Base-by-base conservation (phyloP, 345 rosid species). In the Dipteronia sinensis region DNA sequence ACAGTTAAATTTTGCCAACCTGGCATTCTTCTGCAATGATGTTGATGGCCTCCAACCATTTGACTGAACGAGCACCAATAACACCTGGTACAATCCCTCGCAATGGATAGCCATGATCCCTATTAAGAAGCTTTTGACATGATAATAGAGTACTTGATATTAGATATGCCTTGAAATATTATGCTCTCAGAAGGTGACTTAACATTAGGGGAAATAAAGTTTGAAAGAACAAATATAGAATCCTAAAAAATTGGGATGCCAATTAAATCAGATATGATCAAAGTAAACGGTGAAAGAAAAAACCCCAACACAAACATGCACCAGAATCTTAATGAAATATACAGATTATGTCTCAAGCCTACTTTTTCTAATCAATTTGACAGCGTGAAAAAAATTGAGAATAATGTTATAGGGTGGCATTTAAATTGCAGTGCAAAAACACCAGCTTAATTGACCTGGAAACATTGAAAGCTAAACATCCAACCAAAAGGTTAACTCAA, bases 31-130 rank as follows among this genome's bases (percentile, higher is more conserved):
- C 90, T 56, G 95, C 95, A 84, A 90, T 84, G 69, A 96, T 71
- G 74, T 87, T 87, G 82, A 96, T 92, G 75, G 92, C 84, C 77
- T 94, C 98, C 83, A 96, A 82, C 99, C 99, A 96, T 84, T 96
- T 96, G 81, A 96, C 99, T 3, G 99, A 96, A 82, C 99, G 97
- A 44, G 98, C 98, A 79, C 95, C 99, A 69, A 96, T 96, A 71
- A 92, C 91, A 87, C 99, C 99, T 1, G 99, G 99, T 74, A 94
- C 99, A 80, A 96, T 76, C 83, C 84, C 94, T 78, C 99, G 85
- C 72, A 96, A 65, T 9, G 99, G 99, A 74, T 86, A 94, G 16
- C 98, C 99, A 40, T 96, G 99, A 85, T 96, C 98, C 86, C 97
- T 86, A 88, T 89, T 94, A 76, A 96, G 89, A 81, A 92, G 81